Conservation (phyloP, 2,329 filamentous ascomycete genomes). For the Sporothrix mexicana region DNA sequence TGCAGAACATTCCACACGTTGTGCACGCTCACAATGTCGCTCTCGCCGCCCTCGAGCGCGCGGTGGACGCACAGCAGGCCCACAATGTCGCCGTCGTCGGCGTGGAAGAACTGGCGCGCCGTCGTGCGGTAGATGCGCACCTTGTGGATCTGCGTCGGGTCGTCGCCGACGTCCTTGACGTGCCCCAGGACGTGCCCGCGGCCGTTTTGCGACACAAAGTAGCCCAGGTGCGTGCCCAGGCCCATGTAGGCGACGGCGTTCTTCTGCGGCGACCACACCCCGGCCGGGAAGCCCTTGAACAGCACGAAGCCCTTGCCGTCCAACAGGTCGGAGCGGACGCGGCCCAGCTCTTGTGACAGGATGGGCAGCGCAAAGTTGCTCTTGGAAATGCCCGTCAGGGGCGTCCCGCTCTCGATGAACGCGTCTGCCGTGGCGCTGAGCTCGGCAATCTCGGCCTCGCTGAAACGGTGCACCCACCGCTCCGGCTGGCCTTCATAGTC, state of each 20-base stretch:
- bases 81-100: slow-evolving; percentile 82
- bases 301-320: slow-evolving; percentile 89
- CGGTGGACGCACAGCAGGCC: slow-evolving; percentile 81
- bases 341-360: slow-evolving; percentile 46
- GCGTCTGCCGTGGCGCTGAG: slow-evolving; percentile 69
- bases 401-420: slow-evolving; percentile 69
- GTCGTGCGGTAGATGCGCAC: slow-evolving; percentile 91
- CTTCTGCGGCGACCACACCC: slow-evolving; percentile 77
- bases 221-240: slow-evolving; percentile 81
- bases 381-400: slow-evolving; percentile 70
- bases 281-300: slow-evolving; percentile 83
- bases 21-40: slow-evolving; percentile 79
- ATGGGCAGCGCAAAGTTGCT: slow-evolving; percentile 53
- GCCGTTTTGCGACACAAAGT: slow-evolving; percentile 86
- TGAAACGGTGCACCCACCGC: slow-evolving; percentile 75
- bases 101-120: slow-evolving; percentile 83
- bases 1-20: slow-evolving; percentile 83
- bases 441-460: slow-evolving; percentile 68
- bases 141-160: slow-evolving; percentile 79
- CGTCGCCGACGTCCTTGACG: slow-evolving; percentile 86
- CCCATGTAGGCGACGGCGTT: slow-evolving; percentile 91
- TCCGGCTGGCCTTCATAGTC: slow-evolving; percentile 68
- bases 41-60: slow-evolving; percentile 81
- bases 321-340: slow-evolving; percentile 56
- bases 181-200: slow-evolving; percentile 85